Evolutionary conservation across 2,329 filamentous ascomycete species (phyloP).

Genomic region (Venturia effusa): DNA sequence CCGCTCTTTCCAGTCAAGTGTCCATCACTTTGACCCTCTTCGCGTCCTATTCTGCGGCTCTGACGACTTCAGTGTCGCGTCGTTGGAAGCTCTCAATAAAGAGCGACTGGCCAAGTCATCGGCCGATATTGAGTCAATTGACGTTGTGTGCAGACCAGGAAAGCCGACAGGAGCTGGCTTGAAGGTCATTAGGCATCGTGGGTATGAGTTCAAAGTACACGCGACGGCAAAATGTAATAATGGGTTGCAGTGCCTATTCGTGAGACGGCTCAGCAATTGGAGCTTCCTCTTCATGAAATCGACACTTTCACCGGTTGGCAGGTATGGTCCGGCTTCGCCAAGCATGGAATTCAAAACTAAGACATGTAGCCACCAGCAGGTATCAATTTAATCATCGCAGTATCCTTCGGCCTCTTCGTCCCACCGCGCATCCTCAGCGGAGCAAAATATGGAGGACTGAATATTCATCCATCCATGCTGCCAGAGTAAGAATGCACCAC

Average conservation of each 20-base stretch:
- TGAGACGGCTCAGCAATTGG: slow-evolving; percentile 49
- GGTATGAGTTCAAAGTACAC: slow-evolving; percentile 13
- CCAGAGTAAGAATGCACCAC: slow-evolving; percentile 50
- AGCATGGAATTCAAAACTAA: slow-evolving; percentile 29
- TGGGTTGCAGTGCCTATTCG: slow-evolving; percentile 59
- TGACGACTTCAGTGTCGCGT: slow-evolving; percentile 76
- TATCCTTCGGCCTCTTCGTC: slow-evolving; percentile 88
- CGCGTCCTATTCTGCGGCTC: slow-evolving; percentile 90
- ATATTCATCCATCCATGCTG: slow-evolving; percentile 85
- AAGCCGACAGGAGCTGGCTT: slow-evolving; percentile 69
- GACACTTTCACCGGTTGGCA: slow-evolving; percentile 78
- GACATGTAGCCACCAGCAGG: neutral
- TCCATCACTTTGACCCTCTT: slow-evolving; percentile 41
- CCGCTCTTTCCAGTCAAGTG: neutral
- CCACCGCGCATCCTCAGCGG: slow-evolving; percentile 60
- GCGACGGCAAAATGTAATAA: neutral
- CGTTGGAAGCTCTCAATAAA: slow-evolving; percentile 56
- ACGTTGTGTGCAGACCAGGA: slow-evolving; percentile 72
- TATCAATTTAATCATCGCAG: slow-evolving; percentile 70
- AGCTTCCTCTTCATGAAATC: slow-evolving; percentile 59
- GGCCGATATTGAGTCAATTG: slow-evolving; percentile 50
- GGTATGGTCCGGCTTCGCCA: neutral
- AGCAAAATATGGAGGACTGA: slow-evolving; percentile 75
- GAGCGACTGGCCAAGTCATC: slow-evolving; percentile 37
- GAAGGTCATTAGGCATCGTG: slow-evolving; percentile 57